A percentile compares a stretch with the other conserved stretches of the same genome.
These are phyloP conservation scores for Aspergillus nidulans DNA, from an alignment of 495 filamentous ascomycete species.

Conservation along the genomic window DNA sequence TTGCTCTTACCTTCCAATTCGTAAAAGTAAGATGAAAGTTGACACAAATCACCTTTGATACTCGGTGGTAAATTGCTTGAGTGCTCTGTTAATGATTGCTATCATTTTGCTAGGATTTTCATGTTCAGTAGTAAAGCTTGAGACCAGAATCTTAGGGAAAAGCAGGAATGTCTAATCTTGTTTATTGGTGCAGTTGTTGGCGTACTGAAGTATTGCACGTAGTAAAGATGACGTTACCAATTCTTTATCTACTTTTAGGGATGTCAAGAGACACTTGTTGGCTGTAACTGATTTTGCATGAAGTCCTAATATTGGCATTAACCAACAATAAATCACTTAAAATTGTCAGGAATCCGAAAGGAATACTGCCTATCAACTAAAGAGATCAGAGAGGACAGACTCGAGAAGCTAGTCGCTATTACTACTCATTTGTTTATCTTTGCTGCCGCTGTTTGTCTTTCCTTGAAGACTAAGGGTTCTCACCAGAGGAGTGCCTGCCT, in stretches of 20 bases:
- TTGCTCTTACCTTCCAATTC: conserved; percentile 24
- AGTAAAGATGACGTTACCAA: conserved; percentile 24
- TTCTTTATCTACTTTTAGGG: conserved; percentile 14
- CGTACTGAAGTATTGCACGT: conserved; percentile 27
- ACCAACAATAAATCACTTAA: too few relatives aligned
- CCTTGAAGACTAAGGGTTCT: too few relatives aligned
- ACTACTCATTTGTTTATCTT: too few relatives aligned
- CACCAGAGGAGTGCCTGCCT: too few relatives aligned
- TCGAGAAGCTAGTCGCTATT: too few relatives aligned
- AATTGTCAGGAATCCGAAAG: too few relatives aligned
- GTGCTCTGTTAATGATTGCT: conserved; percentile 15
- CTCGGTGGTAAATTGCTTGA: conserved; percentile 15
- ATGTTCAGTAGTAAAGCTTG: conserved; percentile 15
- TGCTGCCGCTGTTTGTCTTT: too few relatives aligned
- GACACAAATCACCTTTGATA: background rate
- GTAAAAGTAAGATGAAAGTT: conserved; percentile 8
- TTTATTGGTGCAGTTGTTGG: conserved; percentile 16
- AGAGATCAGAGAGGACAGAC: too few relatives aligned
- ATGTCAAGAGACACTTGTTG: conserved; percentile 7
- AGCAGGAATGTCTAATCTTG: conserved; percentile 18
- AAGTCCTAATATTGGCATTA: too few relatives aligned
- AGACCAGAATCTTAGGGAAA: background rate
- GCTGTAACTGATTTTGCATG: background rate
- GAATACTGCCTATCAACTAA: too few relatives aligned
- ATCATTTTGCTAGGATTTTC: conserved; percentile 24